Base-by-base conservation (phyloP, 306 rosid genomes). In the Vigna hirtella region DNA sequence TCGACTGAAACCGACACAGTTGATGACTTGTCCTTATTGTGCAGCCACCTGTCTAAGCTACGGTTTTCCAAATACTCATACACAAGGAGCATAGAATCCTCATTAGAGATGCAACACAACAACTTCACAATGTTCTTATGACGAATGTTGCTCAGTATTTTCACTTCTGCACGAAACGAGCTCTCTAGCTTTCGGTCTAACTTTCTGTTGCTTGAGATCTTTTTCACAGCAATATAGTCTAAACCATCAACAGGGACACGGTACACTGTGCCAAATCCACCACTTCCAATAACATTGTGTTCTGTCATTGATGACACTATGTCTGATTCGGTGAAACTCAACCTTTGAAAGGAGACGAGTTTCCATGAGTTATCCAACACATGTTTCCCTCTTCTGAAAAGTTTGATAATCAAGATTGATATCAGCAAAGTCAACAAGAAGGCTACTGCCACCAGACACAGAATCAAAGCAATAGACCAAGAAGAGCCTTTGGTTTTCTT, bases 41-140 rank as follows among this genome's bases (percentile, higher is more conserved):
- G 89, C 56, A 95, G 70, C 97, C 97, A 91, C 58, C 74, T 56
- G 47, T 95, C 98, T 4, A 95, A 88, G 91, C 97, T 92, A 4
- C 74, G 85, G 66, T 89, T 85, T 51, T 89, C 86, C 26, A 77
- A 34, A 82, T 90, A 91, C 85, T 92, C 93, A 17, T 95, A 92
- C 16, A 92, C 98, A 36, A 95, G 93, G 16, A 95, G 98, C 82
- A 85, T 79, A 0, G 97, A 80, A 18, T 75, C 84, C 10, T 86
- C 85, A 34, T 82, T 84, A 16, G 92, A 91, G 17, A 92, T 84
- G 43, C 88, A 87, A 24, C 98, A 88, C 26, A 89, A 50, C 80
- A 95, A 75, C 72, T 89, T 95, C 74, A 95, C 96, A 49, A 95
- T 88, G 89, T 95, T 95, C n/a, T 68, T 59, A 32, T 95, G 98